Evolutionary conservation across 208 protist genomes (phyloP).

Genomic region (Crithidia mellificae): DNA sequence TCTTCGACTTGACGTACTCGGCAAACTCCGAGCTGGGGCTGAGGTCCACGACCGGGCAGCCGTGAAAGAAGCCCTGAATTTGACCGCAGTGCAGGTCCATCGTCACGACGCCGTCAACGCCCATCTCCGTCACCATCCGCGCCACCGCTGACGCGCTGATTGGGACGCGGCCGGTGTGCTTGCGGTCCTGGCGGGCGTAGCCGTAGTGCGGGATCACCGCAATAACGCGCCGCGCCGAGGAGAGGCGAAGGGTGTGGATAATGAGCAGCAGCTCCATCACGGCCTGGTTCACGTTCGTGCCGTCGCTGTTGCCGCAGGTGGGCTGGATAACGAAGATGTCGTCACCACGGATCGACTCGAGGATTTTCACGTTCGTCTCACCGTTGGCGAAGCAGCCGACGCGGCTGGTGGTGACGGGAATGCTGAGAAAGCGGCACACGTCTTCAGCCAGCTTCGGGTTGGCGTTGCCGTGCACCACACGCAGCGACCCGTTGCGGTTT

Average conservation of each 20-base stretch:
- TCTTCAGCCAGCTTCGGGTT: conserved; percentile 88
- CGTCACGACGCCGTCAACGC: conserved; percentile 91
- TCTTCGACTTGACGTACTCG: conserved; percentile 78
- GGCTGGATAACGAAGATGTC: conserved; percentile 97
- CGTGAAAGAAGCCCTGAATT: conserved; percentile 96
- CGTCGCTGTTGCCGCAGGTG: conserved; percentile 86
- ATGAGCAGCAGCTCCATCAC: conserved; percentile 97
- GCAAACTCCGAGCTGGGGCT: conserved; percentile 86
- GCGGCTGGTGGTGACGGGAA: conserved; percentile 65
- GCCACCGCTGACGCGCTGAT: conserved; percentile 96
- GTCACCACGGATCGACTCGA: conserved; percentile 87
- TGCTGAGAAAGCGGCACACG: conserved; percentile 73
- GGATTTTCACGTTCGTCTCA: conserved; percentile 86
- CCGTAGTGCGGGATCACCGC: conserved; percentile 96
- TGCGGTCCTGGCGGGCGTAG: conserved; percentile 96
- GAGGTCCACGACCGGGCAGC: conserved; percentile 93
- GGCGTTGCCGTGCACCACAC: conserved; percentile 82
- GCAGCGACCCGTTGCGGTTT: conserved; percentile 70
- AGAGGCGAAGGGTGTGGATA: conserved; percentile 91
- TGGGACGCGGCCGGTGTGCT: conserved; percentile 93
- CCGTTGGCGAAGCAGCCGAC: conserved; percentile 89
- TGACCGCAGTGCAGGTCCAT: conserved; percentile 95
- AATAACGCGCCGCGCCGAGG: conserved; percentile 88
- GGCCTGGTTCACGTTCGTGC: conserved; percentile 87
- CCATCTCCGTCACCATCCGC: conserved; percentile 90